Evolutionary conservation across 129 eudicot species (phyloP).

Genomic region (Tagetes erecta): DNA sequence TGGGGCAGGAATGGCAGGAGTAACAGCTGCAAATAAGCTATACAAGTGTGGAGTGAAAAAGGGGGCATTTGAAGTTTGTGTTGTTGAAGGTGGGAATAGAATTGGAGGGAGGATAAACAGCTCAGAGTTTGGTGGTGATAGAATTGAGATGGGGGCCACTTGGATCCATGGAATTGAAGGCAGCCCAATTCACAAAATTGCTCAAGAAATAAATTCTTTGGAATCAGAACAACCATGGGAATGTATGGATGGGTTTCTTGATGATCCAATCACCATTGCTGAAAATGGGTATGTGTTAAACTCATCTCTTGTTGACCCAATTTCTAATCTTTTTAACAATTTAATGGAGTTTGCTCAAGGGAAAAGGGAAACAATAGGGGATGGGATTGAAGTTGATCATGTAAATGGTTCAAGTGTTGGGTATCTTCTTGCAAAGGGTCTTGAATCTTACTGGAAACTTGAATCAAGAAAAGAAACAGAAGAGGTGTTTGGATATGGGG

Average conservation of each 20-base stretch:
- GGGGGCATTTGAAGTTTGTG: slow-evolving; percentile 63
- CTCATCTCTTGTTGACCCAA: slow-evolving; percentile 56
- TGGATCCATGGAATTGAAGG: slow-evolving; percentile 96
- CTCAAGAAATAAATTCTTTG: slow-evolving; percentile 55
- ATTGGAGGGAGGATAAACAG: slow-evolving; percentile 85
- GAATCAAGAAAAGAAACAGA: slow-evolving; percentile 30
- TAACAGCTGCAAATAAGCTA: slow-evolving; percentile 89
- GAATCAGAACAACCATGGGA: slow-evolving; percentile 80
- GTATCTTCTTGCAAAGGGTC: slow-evolving; percentile 51
- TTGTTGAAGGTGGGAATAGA: slow-evolving; percentile 82
- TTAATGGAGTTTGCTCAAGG: slow-evolving; percentile 64
- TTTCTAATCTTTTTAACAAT: slow-evolving; percentile 53
- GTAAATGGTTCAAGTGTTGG: slow-evolving; percentile 51
- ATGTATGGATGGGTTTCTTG: slow-evolving; percentile 75
- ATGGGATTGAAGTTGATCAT: slow-evolving; percentile 29
- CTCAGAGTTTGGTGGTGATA: slow-evolving; percentile 79
- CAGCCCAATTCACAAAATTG: slow-evolving; percentile 85
- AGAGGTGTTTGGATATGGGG: slow-evolving; percentile 33
- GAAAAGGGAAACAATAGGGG: slow-evolving; percentile 29
- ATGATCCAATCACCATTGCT: slow-evolving; percentile 60
- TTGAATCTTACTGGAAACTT: slow-evolving; percentile 44
- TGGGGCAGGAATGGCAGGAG: slow-evolving; percentile 95
- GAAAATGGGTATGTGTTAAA: slow-evolving; percentile 61
- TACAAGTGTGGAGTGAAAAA: slow-evolving; percentile 46
- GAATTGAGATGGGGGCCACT: slow-evolving; percentile 92